These are phyloP conservation scores for Neonectria punicea DNA, from an alignment of 2,329 filamentous ascomycete genomes.

Conservation along the genomic window DNA sequence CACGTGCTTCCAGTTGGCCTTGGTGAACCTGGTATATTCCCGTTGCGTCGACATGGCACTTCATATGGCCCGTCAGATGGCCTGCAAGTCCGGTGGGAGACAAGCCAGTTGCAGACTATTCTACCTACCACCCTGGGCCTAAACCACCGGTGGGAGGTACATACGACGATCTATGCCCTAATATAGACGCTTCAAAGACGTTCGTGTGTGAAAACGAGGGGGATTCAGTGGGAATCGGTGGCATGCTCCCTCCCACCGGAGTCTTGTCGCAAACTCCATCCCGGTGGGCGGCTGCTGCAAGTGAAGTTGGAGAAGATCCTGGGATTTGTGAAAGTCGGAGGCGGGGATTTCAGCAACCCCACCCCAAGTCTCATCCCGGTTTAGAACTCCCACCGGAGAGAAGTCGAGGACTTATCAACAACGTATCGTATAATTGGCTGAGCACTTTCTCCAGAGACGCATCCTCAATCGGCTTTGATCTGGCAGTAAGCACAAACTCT, in stretches of 20 bases:
- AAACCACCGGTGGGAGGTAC: background rate
- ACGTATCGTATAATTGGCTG: background rate
- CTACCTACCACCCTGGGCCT: background rate
- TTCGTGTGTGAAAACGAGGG: background rate
- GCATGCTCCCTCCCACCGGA: conserved; percentile 1
- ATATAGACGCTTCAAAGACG: background rate
- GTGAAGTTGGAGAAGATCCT: background rate
- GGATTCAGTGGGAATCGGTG: background rate
- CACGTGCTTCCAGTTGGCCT: background rate
- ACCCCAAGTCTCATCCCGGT: too few species aligned
- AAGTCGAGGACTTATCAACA: background rate
- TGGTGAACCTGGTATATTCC: background rate
- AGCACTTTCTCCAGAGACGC: background rate
- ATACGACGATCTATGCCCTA: background rate
- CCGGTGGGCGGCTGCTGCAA: background rate
- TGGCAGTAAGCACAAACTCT: too few species aligned
- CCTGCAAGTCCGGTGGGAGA: background rate
- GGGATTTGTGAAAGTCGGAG: background rate
- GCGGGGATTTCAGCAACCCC: background rate
- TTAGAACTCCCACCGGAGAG: background rate
- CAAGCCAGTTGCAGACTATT: background rate
- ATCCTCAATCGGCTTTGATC: too few species aligned
- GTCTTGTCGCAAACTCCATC: background rate
- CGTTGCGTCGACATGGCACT: background rate
- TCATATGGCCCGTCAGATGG: background rate